Conservation (phyloP, 345 rosid genomes). For the Hevea brasiliensis region DNA sequence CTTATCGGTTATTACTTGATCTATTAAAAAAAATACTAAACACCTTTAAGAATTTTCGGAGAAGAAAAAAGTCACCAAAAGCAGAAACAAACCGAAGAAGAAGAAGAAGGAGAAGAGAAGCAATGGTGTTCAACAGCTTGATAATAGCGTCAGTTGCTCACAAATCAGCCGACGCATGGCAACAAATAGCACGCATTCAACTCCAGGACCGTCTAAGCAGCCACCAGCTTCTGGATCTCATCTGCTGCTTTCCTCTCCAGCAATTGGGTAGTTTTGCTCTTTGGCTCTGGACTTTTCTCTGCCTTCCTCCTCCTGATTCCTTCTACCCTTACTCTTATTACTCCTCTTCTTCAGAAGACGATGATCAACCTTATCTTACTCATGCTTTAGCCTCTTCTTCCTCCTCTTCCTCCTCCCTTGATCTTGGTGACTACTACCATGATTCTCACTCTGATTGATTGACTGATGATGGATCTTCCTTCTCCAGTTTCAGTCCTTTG, state of each 20-base stretch:
- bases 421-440: conserved; percentile 41
- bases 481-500: not conserved
- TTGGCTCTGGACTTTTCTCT: conserved; percentile 55
- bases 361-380: not conserved
- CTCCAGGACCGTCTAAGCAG: conserved; percentile 42
- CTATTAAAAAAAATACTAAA: too few species aligned
- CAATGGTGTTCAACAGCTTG: conserved; percentile 60
- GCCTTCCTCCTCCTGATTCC: conserved; percentile 61
- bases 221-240: conserved; percentile 57
- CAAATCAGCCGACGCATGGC: conserved; percentile 50
- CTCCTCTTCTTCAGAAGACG: conserved; percentile 10
- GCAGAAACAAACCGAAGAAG: not conserved
- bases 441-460: conserved; percentile 51
- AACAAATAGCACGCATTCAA: conserved; percentile 41
- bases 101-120: not conserved
- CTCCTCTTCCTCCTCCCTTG: conserved; percentile 32
- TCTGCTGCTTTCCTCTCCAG: conserved; percentile 65
- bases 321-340: conserved; percentile 42
- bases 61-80: not conserved
- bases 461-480: conserved; percentile 6
- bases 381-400: too few species aligned
- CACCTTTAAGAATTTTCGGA: too few species aligned
- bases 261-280: conserved; percentile 61
- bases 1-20: too few species aligned
- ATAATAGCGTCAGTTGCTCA: conserved; percentile 46